Evolutionary conservation across 305 asterid species (phyloP).

Genomic region (Stenogyne calaminthoides): DNA sequence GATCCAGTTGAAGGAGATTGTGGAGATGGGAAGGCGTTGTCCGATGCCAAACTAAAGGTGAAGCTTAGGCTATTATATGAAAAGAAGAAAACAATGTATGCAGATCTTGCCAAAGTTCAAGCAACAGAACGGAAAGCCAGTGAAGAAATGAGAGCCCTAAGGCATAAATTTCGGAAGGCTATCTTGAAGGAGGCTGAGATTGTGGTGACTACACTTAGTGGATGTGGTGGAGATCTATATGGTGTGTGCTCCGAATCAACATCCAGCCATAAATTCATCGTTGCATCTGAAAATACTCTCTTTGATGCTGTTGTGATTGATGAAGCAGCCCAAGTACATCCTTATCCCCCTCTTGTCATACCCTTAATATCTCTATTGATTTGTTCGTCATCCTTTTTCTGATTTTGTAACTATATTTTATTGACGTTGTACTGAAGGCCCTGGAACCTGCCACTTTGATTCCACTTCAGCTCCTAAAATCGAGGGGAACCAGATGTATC

Average conservation of each 20-base stretch:
- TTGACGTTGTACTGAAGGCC: slow-evolving; percentile 55
- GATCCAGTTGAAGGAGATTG: slow-evolving; percentile 50
- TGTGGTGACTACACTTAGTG: slow-evolving; percentile 96
- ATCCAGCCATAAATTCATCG: slow-evolving; percentile 70
- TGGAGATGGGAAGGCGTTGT: slow-evolving; percentile 53
- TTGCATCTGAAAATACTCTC: slow-evolving; percentile 66
- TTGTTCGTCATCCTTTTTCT: slow-evolving; percentile 26
- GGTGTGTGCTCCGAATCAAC: slow-evolving; percentile 87
- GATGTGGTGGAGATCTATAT: slow-evolving; percentile 95
- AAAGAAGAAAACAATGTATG: slow-evolving; percentile 66
- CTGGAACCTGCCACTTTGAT: slow-evolving; percentile 97
- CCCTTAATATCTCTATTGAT: slow-evolving; percentile 30
- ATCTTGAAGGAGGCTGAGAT: slow-evolving; percentile 95
- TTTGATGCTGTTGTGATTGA: slow-evolving; percentile 99
- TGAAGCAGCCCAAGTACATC: slow-evolving; percentile 97
- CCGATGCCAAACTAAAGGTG: slow-evolving; percentile 73
- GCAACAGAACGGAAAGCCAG: slow-evolving; percentile 73
- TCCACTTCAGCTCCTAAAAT: slow-evolving; percentile 97
- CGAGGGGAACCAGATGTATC: slow-evolving; percentile 84
- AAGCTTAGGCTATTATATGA: slow-evolving; percentile 73
- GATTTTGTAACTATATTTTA: slow-evolving; percentile 25
- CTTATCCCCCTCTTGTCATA: slow-evolving; percentile 18
- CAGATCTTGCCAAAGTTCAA: slow-evolving; percentile 77
- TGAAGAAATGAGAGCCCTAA: slow-evolving; percentile 84
- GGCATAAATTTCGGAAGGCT: slow-evolving; percentile 76